Evolutionary conservation across 306 rosid genomes (phyloP).

Genomic region (Calophaca sinica): DNA sequence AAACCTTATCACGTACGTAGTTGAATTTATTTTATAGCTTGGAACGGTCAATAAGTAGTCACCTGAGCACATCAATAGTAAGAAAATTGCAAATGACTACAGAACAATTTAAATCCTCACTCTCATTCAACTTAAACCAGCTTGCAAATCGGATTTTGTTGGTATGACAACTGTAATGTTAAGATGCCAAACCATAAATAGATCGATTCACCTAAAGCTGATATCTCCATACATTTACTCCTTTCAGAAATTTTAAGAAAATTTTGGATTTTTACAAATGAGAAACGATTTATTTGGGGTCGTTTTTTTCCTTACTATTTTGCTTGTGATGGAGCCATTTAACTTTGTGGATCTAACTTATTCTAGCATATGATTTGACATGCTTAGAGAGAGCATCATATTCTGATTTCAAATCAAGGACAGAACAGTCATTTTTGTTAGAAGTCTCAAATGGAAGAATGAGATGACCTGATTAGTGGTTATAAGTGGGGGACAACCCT

Average conservation of each 20-base stretch:
- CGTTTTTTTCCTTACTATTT: background rate
- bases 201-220: slow-evolving; percentile 4
- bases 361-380: slow-evolving; percentile 41
- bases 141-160: slow-evolving; percentile 45
- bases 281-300: background rate
- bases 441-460: no score
- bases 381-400: slow-evolving; percentile 40
- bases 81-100: slow-evolving; percentile 21
- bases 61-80: slow-evolving; percentile 6
- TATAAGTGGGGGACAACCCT: no score
- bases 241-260: slow-evolving; percentile 27
- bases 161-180: slow-evolving; percentile 47
- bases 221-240: slow-evolving; percentile 27
- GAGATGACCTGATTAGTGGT: no score
- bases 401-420: slow-evolving; percentile 14
- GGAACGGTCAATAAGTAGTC: background rate
- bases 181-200: slow-evolving; percentile 37
- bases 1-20: no score
- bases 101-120: slow-evolving; percentile 21
- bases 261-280: slow-evolving; percentile 25
- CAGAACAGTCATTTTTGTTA: slow-evolving; percentile 51
- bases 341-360: slow-evolving; percentile 39
- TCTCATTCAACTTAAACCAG: slow-evolving; percentile 30
- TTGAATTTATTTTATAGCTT: background rate
- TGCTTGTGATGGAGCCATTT: slow-evolving; percentile 34